These are phyloP conservation scores for Zelopaecilomyces penicillatus DNA, from an alignment of 2,329 filamentous ascomycete species.

Conservation along the genomic window DNA sequence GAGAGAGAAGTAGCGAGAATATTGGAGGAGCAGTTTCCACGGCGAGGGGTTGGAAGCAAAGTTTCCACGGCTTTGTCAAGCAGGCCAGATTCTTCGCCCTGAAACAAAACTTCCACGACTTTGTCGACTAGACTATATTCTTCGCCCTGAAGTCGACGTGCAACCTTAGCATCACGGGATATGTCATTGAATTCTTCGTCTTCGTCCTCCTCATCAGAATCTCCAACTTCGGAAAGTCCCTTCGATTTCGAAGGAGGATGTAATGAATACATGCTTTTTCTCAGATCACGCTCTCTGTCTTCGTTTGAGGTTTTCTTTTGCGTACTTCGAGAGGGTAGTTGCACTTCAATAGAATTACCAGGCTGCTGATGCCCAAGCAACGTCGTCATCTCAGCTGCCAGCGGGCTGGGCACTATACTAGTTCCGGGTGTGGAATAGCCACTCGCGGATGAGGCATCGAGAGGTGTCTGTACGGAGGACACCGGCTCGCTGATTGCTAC, in stretches of 20 bases:
- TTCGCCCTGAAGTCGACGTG: constrained; percentile 27
- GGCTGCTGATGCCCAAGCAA: no score
- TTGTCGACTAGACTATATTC: constrained; percentile 15
- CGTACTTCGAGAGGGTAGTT: constrained; percentile 15
- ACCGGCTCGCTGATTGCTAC: constrained; percentile 18
- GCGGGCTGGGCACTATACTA: constrained; percentile 28
- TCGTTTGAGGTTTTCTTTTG: neutral
- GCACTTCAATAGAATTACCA: constrained; percentile 20
- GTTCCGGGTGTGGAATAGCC: constrained; percentile 29
- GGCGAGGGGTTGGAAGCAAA: constrained; percentile 3
- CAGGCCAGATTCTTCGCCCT: no score
- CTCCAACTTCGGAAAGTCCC: constrained; percentile 28
- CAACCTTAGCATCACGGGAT: constrained; percentile 21
- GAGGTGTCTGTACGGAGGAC: constrained; percentile 24
- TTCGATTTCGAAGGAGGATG: constrained; percentile 36
- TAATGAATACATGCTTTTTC: constrained; percentile 40
- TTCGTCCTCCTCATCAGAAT: constrained; percentile 28
- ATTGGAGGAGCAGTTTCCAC: neutral
- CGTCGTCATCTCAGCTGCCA: constrained; percentile 12
- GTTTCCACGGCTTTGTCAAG: neutral
- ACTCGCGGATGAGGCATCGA: constrained; percentile 22
- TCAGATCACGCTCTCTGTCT: constrained; percentile 22
- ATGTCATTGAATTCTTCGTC: constrained; percentile 23
- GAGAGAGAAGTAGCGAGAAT: constrained; percentile 1
- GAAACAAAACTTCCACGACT: no score